Conservation (phyloP, 2,329 filamentous ascomycete genomes). For the Rutstroemia sp. region DNA sequence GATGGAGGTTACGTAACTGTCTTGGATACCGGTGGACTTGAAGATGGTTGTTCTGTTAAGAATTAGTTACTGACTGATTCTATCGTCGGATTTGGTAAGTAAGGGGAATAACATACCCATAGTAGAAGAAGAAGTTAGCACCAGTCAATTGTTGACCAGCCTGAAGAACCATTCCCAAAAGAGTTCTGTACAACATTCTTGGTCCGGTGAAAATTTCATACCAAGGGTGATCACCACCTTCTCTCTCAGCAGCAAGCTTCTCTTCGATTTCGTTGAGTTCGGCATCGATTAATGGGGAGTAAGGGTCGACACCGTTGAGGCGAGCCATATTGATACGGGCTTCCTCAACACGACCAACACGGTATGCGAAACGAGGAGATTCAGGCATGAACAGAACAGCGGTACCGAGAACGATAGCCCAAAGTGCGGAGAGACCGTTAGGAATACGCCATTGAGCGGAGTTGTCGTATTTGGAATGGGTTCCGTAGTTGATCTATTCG, state of each 20-base stretch:
- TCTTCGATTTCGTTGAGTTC: conserved; percentile 45
- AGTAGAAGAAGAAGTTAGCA: conserved; percentile 63
- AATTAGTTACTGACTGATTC: neutral
- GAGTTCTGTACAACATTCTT: conserved; percentile 56
- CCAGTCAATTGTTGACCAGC: conserved; percentile 62
- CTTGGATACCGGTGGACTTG: conserved; percentile 52
- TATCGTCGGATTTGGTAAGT: neutral
- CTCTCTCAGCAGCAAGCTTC: conserved; percentile 43
- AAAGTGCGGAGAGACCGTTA: conserved; percentile 47
- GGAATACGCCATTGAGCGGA: conserved; percentile 57
- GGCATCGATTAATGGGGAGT: conserved; percentile 34
- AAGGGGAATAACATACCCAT: conserved; percentile 29
- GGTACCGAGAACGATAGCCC: conserved; percentile 44
- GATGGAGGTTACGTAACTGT: conserved; percentile 62
- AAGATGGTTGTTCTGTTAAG: conserved; percentile 51
- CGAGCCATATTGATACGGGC: conserved; percentile 41
- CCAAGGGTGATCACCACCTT: conserved; percentile 29
- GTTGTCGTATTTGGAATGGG: conserved; percentile 35
- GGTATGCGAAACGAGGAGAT: conserved; percentile 45
- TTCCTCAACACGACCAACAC: conserved; percentile 39
- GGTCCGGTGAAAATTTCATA: conserved; percentile 61
- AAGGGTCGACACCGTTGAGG: conserved; percentile 35
- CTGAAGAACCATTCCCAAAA: conserved; percentile 55
- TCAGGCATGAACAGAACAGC: conserved; percentile 48
- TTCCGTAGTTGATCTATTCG: conserved; percentile 50